A percentile compares a stretch with the other conserved stretches of the same genome.
Evolutionary conservation across 345 rosid genomes (phyloP).

Genomic region (Mangifera indica): DNA sequence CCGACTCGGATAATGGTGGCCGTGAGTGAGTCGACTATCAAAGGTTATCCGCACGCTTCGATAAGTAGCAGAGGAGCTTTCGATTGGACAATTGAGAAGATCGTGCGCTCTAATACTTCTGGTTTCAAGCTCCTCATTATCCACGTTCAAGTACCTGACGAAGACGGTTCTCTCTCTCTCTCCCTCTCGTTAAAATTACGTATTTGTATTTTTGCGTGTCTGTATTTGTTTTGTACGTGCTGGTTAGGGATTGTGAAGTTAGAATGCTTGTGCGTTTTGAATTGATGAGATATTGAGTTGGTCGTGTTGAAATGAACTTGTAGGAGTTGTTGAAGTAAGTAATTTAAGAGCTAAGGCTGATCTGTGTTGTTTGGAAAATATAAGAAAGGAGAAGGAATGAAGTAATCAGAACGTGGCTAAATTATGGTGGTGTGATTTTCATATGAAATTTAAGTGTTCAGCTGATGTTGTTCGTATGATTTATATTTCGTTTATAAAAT

Average conservation of each 20-base stretch:
- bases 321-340: not conserved
- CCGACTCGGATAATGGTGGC: slow-evolving; percentile 78
- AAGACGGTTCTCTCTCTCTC: slow-evolving; percentile 62
- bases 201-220: slow-evolving; percentile 1
- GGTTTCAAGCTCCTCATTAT: slow-evolving; percentile 89
- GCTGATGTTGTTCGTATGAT: not conserved
- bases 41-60: slow-evolving; percentile 89
- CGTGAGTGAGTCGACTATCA: slow-evolving; percentile 85
- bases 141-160: slow-evolving; percentile 95
- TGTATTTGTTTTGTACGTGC: not conserved
- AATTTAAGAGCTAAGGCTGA: not conserved
- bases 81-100: slow-evolving; percentile 89
- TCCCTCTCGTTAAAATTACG: not conserved
- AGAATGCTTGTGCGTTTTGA: not conserved
- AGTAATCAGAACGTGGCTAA: not conserved
- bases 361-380: slow-evolving; percentile 2
- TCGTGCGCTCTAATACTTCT: slow-evolving; percentile 68
- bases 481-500: not conserved
- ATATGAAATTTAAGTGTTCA: not conserved
- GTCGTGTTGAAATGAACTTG: slow-evolving; percentile 1
- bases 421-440: not conserved
- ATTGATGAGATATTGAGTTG: not conserved
- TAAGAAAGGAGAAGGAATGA: not conserved
- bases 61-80: slow-evolving; percentile 91
- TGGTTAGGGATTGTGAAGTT: not conserved